Percentiles rank a stretch among this genome's conserved stretches.
phyloP scores from a whole-genome alignment of 2,329 filamentous ascomycete species.

The Fusarium haematococcum region DNA sequence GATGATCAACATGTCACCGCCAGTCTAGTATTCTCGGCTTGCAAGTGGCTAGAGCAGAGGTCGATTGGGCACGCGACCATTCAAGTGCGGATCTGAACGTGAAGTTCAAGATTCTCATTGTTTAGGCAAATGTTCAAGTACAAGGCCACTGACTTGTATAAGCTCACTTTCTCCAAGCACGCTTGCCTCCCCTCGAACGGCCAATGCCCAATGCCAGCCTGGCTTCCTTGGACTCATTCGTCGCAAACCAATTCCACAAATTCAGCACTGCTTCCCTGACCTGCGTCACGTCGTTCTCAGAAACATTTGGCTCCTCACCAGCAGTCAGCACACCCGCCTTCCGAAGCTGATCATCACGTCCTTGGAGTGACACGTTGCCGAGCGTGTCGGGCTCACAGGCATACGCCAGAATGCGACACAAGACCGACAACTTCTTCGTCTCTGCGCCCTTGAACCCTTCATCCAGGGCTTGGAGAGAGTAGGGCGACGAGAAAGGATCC shows the following conservation, averaged over 20 bases:
- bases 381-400: background rate
- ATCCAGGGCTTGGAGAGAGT: background rate
- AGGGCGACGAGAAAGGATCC: background rate
- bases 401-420: background rate
- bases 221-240: background rate
- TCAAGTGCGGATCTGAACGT: background rate
- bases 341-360: background rate
- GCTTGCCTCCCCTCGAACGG: background rate
- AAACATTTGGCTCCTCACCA: background rate
- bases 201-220: background rate
- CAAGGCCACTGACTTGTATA: background rate
- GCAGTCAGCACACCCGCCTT: background rate
- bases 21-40: background rate
- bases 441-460: background rate
- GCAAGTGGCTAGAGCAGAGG: background rate
- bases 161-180: background rate
- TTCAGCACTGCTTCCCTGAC: background rate
- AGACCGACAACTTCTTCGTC: background rate
- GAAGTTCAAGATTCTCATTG: background rate
- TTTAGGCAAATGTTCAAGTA: background rate
- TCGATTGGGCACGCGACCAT: background rate
- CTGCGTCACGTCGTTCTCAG: background rate
- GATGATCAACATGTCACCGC: background rate
- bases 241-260: background rate
- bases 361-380: background rate